Conservation (phyloP, 176 grass and related monocot species). For the Oryza meyeriana region DNA sequence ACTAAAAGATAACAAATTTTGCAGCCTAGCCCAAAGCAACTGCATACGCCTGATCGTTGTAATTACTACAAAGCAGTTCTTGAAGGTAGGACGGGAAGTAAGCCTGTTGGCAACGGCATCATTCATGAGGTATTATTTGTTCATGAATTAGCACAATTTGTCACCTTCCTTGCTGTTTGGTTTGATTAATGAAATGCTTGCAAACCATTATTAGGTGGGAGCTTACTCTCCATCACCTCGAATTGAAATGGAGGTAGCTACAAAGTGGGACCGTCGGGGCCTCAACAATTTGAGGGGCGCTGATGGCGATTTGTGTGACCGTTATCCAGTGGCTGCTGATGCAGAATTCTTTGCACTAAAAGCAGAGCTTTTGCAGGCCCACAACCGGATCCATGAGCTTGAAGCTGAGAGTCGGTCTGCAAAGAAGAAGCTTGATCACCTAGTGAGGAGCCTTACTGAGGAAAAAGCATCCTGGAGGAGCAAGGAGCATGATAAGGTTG, state of each 20-base stretch:
- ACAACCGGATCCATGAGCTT: conserved; percentile 44
- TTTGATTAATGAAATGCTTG: conserved; percentile 32
- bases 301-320: conserved; percentile 33
- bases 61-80: conserved; percentile 50
- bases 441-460: conserved; percentile 55
- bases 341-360: conserved; percentile 49
- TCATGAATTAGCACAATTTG: conserved; percentile 12
- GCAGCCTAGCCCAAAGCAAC: conserved; percentile 55
- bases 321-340: conserved; percentile 6
- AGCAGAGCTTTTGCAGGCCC: conserved; percentile 51
- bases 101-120: conserved; percentile 22
- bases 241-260: conserved; percentile 67
- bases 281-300: conserved; percentile 26
- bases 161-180: conserved; percentile 18
- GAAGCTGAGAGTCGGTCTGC: conserved; percentile 43
- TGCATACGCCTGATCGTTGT: conserved; percentile 47
- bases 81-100: conserved; percentile 47
- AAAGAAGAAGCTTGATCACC: conserved; percentile 64
- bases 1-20: conserved; percentile 39
- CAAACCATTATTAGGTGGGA: conserved; percentile 44
- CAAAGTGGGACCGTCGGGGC: conserved; percentile 64
- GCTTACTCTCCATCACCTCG: conserved; percentile 59
- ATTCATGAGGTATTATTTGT: conserved; percentile 48
- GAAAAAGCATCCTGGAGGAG: conserved; percentile 60
- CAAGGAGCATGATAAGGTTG: conserved; percentile 65